phyloP scores from a whole-genome alignment of 164 flowering plant species.

The Nymphaea colorata region DNA sequence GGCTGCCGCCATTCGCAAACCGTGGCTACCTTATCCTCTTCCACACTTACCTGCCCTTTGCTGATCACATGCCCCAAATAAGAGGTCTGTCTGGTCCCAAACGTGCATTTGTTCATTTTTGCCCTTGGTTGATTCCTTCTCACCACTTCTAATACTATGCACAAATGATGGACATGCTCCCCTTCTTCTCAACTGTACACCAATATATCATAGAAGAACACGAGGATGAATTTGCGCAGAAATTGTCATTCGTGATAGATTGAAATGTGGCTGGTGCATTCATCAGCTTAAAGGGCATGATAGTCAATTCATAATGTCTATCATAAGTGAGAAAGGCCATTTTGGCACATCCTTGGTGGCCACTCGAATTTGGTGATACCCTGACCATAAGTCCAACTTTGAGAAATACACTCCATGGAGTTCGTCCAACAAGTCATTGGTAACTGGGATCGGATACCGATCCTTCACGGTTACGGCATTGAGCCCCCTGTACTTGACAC shows the following conservation, averaged over 20 bases:
- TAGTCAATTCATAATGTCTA: background rate
- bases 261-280: slow-evolving; percentile 2
- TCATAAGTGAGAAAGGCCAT: background rate
- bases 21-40: background rate
- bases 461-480: no score
- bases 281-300: background rate
- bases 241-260: background rate
- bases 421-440: slow-evolving; percentile 1
- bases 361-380: slow-evolving; percentile 1
- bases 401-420: background rate
- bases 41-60: background rate
- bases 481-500: no score
- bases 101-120: background rate
- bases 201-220: background rate
- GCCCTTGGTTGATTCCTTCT: background rate
- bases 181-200: background rate
- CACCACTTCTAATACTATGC: background rate
- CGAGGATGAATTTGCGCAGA: background rate
- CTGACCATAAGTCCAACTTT: background rate
- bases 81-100: background rate
- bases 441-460: background rate
- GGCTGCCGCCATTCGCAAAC: slow-evolving; percentile 2
- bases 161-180: slow-evolving; percentile 2
- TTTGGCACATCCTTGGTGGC: background rate
- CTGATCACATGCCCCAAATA: background rate